Evolutionary conservation across 1,284 basidiomycete genomes (phyloP).

Genomic region (Porogramme epimiltina): DNA sequence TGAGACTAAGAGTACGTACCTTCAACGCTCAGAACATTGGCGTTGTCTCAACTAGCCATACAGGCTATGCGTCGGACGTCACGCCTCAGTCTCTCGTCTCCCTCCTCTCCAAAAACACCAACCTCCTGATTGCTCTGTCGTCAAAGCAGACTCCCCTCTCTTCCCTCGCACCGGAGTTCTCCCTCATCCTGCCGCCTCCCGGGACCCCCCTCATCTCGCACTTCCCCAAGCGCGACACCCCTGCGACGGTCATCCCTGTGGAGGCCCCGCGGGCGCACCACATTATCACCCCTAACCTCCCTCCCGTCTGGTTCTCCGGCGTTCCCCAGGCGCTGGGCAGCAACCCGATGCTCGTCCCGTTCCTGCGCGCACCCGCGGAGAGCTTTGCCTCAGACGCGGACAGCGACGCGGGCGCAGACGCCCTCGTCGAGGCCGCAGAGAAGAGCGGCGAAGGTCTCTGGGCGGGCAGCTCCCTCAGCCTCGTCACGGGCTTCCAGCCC

Average conservation of each 20-base stretch:
- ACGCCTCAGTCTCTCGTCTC: constrained; percentile 82
- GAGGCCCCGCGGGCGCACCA: constrained; percentile 37
- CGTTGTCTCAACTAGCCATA: neutral
- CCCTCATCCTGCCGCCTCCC: constrained; percentile 73
- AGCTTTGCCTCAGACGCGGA: constrained; percentile 70
- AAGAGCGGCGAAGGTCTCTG: constrained; percentile 76
- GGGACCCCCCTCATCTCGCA: constrained; percentile 74
- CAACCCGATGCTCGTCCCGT: constrained; percentile 84
- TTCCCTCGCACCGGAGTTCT: constrained; percentile 77
- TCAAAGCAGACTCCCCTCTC: constrained; percentile 70
- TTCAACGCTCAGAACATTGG: neutral
- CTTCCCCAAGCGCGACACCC: constrained; percentile 66
- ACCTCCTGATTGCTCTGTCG: constrained; percentile 84
- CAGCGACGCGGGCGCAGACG: constrained; percentile 56
- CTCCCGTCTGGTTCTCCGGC: constrained; percentile 79
- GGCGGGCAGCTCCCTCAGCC: constrained; percentile 73
- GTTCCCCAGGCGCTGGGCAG: constrained; percentile 72
- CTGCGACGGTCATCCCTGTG: constrained; percentile 63
- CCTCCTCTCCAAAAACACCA: constrained; percentile 74
- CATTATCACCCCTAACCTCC: constrained; percentile 48
- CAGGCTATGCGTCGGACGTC: constrained; percentile 77
- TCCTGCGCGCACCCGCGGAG: constrained; percentile 77
- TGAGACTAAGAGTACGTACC: constrained; percentile 72
- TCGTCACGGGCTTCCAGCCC: constrained; percentile 92
- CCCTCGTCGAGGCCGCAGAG: constrained; percentile 64